Evolutionary conservation across 148 eudicot genomes (phyloP).

Genomic region (Persicaria maculosa): DNA sequence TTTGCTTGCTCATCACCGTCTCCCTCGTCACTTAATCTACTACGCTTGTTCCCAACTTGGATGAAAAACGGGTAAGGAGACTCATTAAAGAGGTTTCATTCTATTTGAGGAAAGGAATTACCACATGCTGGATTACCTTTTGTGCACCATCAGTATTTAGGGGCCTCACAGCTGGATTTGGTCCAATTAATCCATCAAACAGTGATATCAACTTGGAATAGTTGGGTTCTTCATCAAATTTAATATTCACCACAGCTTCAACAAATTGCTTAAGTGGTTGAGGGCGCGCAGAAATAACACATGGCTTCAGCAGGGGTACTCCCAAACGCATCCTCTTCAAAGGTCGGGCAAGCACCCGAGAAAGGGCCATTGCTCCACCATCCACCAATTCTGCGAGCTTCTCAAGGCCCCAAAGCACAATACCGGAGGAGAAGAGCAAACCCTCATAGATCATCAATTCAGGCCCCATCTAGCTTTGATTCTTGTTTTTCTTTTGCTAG

Average conservation of each 20-base stretch:
- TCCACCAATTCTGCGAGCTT: too few species aligned
- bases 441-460: too few species aligned
- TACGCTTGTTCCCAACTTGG: slow-evolving; percentile 86
- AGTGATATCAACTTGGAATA: slow-evolving; percentile 76
- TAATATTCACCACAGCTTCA: slow-evolving; percentile 74
- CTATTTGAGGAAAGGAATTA: not conserved
- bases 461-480: too few species aligned
- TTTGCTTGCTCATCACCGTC: slow-evolving; percentile 69
- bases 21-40: slow-evolving; percentile 58
- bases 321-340: too few species aligned
- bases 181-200: slow-evolving; percentile 68
- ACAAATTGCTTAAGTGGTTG: slow-evolving; percentile 67
- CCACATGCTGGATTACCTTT: slow-evolving; percentile 36
- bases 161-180: slow-evolving; percentile 75
- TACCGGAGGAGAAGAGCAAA: too few species aligned
- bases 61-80: slow-evolving; percentile 23
- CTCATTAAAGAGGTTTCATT: not conserved
- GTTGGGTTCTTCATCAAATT: slow-evolving; percentile 92
- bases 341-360: too few species aligned
- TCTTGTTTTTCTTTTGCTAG: too few species aligned
- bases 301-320: slow-evolving; percentile 70
- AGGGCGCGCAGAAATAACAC: slow-evolving; percentile 76
- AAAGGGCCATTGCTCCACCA: too few species aligned
- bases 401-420: too few species aligned
- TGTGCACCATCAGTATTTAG: slow-evolving; percentile 90